Evolutionary conservation across 1,284 basidiomycete genomes (phyloP).

Genomic region (Ceratobasidium sp.): DNA sequence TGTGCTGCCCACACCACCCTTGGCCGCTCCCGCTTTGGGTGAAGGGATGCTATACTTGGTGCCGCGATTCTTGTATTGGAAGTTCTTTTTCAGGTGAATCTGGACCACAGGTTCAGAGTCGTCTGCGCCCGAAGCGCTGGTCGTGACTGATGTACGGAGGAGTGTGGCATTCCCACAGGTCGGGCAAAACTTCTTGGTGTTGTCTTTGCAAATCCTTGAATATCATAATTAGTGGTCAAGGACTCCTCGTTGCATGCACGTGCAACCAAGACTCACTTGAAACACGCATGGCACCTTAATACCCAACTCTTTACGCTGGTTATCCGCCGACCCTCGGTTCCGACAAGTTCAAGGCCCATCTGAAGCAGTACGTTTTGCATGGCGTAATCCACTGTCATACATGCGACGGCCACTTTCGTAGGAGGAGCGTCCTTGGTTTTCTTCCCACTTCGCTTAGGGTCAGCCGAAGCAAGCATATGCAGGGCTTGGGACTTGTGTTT

Average conservation of each 20-base stretch:
- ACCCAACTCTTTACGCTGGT: conserved; percentile 95
- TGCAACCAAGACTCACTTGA: conserved; percentile 76
- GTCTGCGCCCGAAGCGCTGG: conserved; percentile 66
- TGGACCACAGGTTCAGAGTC: conserved; percentile 69
- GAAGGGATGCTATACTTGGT: conserved; percentile 93
- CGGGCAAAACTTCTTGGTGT: conserved; percentile 95
- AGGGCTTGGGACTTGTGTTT: conserved; percentile 89
- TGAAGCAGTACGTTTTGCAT: conserved; percentile 98
- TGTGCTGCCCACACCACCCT: conserved; percentile 73
- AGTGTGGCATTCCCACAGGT: conserved; percentile 95
- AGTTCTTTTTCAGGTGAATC: conserved; percentile 92
- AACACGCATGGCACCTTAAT: conserved; percentile 96
- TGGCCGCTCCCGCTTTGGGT: conserved; percentile 88
- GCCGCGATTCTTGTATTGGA: conserved; percentile 91
- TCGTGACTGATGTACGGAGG: conserved; percentile 88
- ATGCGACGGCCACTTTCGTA: conserved; percentile 62
- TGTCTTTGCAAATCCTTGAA: conserved; percentile 91
- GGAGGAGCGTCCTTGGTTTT: conserved; percentile 50
- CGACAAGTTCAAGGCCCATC: conserved; percentile 92
- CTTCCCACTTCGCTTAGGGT: conserved; percentile 46
- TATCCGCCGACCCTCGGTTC: conserved; percentile 89
- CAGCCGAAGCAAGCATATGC: conserved; percentile 69
- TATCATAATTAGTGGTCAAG: conserved; percentile 20
- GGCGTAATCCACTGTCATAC: conserved; percentile 98
- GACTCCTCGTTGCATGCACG: background rate